Evolutionary conservation across 129 eudicot species (phyloP), one percentile per base, ranked within the genome.

Genomic region (Helianthus annuus): DNA sequence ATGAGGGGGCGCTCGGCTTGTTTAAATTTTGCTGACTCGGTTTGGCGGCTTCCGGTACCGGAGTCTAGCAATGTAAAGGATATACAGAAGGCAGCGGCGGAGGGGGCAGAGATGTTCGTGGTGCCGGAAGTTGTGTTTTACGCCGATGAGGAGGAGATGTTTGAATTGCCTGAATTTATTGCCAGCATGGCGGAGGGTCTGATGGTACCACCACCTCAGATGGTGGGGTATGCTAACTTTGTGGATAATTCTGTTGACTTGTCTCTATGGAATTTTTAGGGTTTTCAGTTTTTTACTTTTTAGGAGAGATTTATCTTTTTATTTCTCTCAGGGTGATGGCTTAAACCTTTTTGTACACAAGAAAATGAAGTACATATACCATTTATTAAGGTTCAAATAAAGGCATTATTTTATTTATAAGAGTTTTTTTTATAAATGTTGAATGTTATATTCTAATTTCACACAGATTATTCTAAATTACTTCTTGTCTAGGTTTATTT

Each of bases 61-160:
- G 81, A 78, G 4, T 82, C 97, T 0, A 9, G 64, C 10, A 72
- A 59, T 36, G 77, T 83, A 0, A 78, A 80, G 86, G 97, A 91
- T 39, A 91, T 91, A 17, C 87, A 87, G 65, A 81, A 76, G 76
- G 84, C 97, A 4, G 94, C 97, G 7, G 97, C 97, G 0, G 92
- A 85, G 80, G 87, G 22, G 22, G 22, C 22, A 19, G 22, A 19
- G 22, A 19, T 19, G 22, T 19, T 19, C 22, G 22, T 19, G 22
- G 0, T 19, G 22, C 49, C 72, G 61, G 87, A 81, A 32, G 36
- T 66, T 13, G 75, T 16, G 63, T 9, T 45, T 5, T 78, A 62
- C 32, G 51, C 77, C 55, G 96, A 90, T 57, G 97, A 85, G 3
- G 94, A 90, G 7, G 80, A 78, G 44, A 71, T 82, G 29, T 90